Evolutionary conservation across 2,329 filamentous ascomycete species (phyloP), one percentile per base, ranked within the genome.

Genomic region (Neocucurbitaria cava): DNA sequence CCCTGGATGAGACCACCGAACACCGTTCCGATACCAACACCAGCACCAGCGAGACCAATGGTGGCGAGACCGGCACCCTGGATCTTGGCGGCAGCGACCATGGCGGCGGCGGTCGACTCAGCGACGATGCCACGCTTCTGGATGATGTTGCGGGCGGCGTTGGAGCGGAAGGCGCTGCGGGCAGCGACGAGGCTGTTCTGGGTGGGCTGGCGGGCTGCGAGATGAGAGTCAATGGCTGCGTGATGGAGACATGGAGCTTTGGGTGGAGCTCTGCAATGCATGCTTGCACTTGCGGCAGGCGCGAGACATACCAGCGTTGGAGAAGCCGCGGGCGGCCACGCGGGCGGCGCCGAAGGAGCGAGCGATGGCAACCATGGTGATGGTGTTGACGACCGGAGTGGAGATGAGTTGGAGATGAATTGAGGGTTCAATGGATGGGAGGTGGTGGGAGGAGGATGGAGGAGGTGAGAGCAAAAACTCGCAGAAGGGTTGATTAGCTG

Each of bases 21-120:
- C 78, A 96, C 91, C 78, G 94, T 88, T 86, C 91, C 91, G 82
- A 95, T 96, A 91, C 91, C 91, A 81, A 95, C 91, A 92, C 91
- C 90, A 78, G 90, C 89, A 89, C 89, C 89, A 78, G 89, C 91
- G 76, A 96, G 89, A 89, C 91, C 91, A 78, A 96, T 92, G 84
- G 91, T 91, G 76, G 91, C 91, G 73, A 76, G 71, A 75, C 75
- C 75, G 52, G 73, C 73, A 72, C 74, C 74, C 70, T 76, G 73
- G 64, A 76, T 76, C 73, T 77, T 76, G 55, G 73, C 74, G 65
- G 74, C 74, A 62, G 73, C 74, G 64, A 76, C 73, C 72, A 77
- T 76, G 66, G 74, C 74, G 66, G 73, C 73, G 62, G 74, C 74
- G 62, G 73, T 75, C 47, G 73, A 75, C 71, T 77, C 74, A 63